Evolutionary conservation across 352 stramenopile species (phyloP).

Genomic region (Pythium utonaiense): DNA sequence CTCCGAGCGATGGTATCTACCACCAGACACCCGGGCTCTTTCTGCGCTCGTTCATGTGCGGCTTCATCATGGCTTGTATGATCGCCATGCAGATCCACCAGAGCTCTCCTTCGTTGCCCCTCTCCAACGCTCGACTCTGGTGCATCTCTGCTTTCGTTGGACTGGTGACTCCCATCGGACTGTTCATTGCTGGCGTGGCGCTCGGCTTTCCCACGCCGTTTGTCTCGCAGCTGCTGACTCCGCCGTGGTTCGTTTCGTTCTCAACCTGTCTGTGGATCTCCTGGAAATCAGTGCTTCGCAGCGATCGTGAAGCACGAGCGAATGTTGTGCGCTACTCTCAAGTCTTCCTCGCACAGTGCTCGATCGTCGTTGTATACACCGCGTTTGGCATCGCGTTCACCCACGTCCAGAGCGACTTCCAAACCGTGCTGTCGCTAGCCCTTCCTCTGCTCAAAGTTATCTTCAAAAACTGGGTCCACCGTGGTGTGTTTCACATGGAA

Average conservation of each 20-base stretch:
- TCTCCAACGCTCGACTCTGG: background rate
- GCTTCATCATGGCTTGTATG: background rate
- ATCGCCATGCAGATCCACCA: conserved; percentile 5
- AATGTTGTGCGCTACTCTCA: background rate
- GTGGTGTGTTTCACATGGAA: background rate
- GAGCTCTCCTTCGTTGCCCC: background rate
- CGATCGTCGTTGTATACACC: conserved; percentile 8
- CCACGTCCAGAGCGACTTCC: background rate
- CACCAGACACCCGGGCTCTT: conserved; percentile 1
- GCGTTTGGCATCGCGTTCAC: background rate
- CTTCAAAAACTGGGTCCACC: conserved; percentile 7
- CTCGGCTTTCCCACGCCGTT: conserved; percentile 13
- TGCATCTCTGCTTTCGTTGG: background rate
- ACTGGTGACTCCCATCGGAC: background rate
- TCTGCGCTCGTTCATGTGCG: background rate
- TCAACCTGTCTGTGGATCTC: background rate
- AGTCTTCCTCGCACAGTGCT: background rate
- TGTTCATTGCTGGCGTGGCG: background rate
- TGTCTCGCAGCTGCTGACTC: background rate
- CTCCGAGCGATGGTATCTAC: background rate
- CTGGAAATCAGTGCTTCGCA: background rate
- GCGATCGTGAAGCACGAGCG: background rate
- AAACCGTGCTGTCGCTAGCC: background rate
- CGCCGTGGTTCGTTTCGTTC: background rate
- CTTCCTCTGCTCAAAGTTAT: conserved; percentile 9